Base-by-base conservation (phyloP, 139 green algal genomes). In the Micractinium sp. region DNA sequence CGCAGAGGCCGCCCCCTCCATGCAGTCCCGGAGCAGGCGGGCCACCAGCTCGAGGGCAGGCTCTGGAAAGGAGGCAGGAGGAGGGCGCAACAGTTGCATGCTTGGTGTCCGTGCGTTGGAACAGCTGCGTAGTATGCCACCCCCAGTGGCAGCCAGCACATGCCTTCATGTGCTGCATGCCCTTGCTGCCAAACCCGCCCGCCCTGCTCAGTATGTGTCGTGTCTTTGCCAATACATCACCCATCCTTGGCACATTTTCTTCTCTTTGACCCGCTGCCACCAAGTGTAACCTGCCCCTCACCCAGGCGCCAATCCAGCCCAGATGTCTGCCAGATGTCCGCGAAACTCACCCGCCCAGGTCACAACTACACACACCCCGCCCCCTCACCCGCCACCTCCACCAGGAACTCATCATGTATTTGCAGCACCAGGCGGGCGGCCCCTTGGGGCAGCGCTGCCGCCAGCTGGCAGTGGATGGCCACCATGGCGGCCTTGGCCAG, bases 321-420 rank as follows among this genome's bases (percentile, higher is more conserved):
- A 29, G 19, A n/a, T 74, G 66, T 74, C 19, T 22, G 12, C 19
- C 71, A 39, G 9, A 36, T 25, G 9, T 4, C 5, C 2, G 7
- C 2, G 29, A 14, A 25, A 79, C n/a, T 27, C 19, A n/a, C 47
- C 0, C 25, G 35, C 5, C 75, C 33, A 33, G 35, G 35, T 14
- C 27, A 33, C 31, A 33, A 35, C 3, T 14, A 82, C 0, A 29
- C 56, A 33, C 95, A 77, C 35, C 36, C 35, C 4, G 31, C 79
- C 13, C 78, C 0, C 80, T 33, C 67, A 88, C 87, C 88, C 22
- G 61, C 71, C 80, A 97, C 94, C 91, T 98, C 96, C 76, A 98
- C 94, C 88, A 99, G 71, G 29, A 99, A 92, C 91, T 99, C 97
- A 81, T 99, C 97, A 78, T 99, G 97, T 31, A 99, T 94, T 92